Evolutionary conservation across 495 filamentous ascomycete genomes (phyloP), one percentile per base, ranked within the genome.

Genomic region (Podospora fimiseda): DNA sequence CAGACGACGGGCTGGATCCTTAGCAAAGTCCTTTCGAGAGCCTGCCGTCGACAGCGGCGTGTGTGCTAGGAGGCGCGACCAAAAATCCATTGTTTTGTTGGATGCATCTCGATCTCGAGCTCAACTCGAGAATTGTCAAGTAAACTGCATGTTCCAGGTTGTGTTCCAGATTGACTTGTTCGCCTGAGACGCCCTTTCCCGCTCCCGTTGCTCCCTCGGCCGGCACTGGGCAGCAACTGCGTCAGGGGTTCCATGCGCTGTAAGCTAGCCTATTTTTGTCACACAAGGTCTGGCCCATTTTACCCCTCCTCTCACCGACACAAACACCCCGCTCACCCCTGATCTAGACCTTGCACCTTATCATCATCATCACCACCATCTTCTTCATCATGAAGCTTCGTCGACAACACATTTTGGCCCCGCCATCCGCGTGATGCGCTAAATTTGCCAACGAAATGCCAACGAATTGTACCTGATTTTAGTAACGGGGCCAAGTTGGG

Each of bases 51-150:
- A 78, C 41, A 81, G 70, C 61, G 82, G 81, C 57, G 83, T 86
- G 63, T 89, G 88, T 66, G 89, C 90, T 71, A 95, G 82, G 60
- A 96, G 80, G 71, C 91, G 85, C 71, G 88, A 89, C 86, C 88
- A 94, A 64, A 73, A 73, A 58, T 73, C 70, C 70, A 73, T 73
- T 57, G 63, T 58, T 60, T 62, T 49, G 51, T 47, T 61, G 62
- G 48, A 51, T 56, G 57, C 68, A 70, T 73, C 59, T 64, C 70
- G 62, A 61, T 55, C 11, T 6, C 44, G 37, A 58, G 43, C 38
- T 22, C 48, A 46, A 46, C 15, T 55, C 46, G 53, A 51, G n/a
- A n/a, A n/a, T n/a, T n/a, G n/a, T n/a, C n/a, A n/a, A n/a, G n/a
- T n/a, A n/a, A n/a, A n/a, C n/a, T n/a, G n/a, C n/a, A n/a, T n/a